A percentile compares a stretch with the other conserved stretches of the same genome.
These are phyloP conservation scores for Colletotrichum higginsianum DNA, from an alignment of 2,329 filamentous ascomycete species.

Conservation along the genomic window DNA sequence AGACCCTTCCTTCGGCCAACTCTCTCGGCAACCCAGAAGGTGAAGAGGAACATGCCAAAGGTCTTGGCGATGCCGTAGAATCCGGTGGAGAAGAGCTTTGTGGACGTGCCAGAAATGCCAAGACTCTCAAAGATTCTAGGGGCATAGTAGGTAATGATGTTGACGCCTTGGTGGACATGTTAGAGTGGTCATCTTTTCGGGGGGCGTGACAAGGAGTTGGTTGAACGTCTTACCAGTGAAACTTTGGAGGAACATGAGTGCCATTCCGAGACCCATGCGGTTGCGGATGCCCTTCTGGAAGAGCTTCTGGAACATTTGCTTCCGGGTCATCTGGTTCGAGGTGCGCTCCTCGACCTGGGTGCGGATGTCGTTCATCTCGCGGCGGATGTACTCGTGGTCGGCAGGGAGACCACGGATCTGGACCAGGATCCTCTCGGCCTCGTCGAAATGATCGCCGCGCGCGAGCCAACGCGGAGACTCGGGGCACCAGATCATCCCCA, in stretches of 20 bases:
- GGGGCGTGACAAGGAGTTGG: neutral
- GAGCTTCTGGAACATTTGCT: constrained; percentile 51
- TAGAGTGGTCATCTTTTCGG: neutral
- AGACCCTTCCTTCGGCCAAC: constrained; percentile 64
- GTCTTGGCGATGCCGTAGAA: constrained; percentile 59
- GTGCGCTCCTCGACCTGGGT: constrained; percentile 67
- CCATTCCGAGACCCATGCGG: constrained; percentile 64
- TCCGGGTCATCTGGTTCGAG: constrained; percentile 49
- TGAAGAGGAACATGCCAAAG: constrained; percentile 54
- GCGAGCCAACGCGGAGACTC: constrained; percentile 58
- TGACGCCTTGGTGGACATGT: constrained; percentile 57
- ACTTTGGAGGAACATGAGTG: constrained; percentile 63
- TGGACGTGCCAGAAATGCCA: constrained; percentile 52
- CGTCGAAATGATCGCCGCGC: constrained; percentile 54
- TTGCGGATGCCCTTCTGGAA: constrained; percentile 57
- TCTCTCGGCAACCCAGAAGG: constrained; percentile 63
- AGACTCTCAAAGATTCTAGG: constrained; percentile 55
- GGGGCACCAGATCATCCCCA: constrained; percentile 53
- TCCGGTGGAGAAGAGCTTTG: constrained; percentile 56
- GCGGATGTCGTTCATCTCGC: constrained; percentile 71
- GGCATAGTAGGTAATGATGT: constrained; percentile 74
- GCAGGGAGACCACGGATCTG: constrained; percentile 50
- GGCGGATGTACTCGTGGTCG: constrained; percentile 46
- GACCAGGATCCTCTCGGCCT: constrained; percentile 55
- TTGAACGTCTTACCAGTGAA: constrained; percentile 46